A percentile compares a stretch with the other conserved stretches of the same genome.
phyloP scores from a whole-genome alignment of 495 filamentous ascomycete genomes.

The Pseudomonodictys pantanalensis region DNA sequence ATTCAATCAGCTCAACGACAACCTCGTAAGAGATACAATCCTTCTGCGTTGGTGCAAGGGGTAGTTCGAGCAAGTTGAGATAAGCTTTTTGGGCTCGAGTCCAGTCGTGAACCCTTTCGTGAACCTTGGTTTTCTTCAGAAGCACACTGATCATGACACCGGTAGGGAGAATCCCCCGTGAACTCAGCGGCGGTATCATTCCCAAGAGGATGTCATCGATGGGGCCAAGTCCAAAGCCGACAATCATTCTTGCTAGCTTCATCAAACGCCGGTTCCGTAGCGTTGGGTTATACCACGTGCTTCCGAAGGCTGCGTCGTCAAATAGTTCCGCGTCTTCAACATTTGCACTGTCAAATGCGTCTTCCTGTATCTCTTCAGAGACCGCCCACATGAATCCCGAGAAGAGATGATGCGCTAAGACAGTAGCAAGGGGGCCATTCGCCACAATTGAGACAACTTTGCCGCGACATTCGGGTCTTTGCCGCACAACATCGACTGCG shows the following conservation, averaged over 20 bases:
- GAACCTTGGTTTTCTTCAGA: neutral
- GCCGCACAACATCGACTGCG: too few relatives aligned
- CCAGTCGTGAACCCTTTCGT: neutral
- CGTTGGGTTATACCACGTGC: neutral
- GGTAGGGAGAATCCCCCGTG: neutral
- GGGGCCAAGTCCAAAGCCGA: neutral
- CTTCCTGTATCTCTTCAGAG: neutral
- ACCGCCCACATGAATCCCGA: conserved; percentile 8
- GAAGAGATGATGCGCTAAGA: conserved; percentile 1
- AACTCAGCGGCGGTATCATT: conserved; percentile 1
- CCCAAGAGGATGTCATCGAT: neutral
- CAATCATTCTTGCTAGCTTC: neutral
- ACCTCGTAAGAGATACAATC: neutral
- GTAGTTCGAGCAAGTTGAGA: neutral
- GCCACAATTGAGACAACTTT: neutral
- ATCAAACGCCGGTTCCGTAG: neutral
- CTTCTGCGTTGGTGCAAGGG: neutral
- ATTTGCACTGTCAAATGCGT: neutral
- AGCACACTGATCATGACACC: neutral
- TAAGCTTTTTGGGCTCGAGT: neutral
- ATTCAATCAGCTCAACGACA: neutral
- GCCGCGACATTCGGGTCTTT: neutral
- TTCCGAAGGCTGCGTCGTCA: neutral
- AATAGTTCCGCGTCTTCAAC: conserved; percentile 1
- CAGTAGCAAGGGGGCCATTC: neutral